These are phyloP conservation scores for Ceratonia siliqua DNA, from an alignment of 306 rosid species.

Conservation along the genomic window DNA sequence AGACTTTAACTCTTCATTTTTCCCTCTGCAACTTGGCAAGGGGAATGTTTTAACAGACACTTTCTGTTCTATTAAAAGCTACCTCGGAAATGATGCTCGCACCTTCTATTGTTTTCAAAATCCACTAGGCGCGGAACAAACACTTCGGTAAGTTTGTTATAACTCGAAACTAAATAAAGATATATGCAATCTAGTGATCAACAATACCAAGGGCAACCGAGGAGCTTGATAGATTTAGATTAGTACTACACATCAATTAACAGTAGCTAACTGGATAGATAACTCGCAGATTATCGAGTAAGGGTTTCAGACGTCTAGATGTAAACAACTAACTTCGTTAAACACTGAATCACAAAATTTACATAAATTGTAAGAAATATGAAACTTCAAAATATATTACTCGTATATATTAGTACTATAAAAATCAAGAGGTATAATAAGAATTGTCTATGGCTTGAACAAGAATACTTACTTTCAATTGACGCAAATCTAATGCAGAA, in stretches of 20 bases:
- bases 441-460: not conserved
- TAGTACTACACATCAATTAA: too few species aligned
- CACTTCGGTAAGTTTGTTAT: not conserved
- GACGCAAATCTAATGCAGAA: constrained; percentile 88
- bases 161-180: not conserved
- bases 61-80: not conserved
- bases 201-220: not conserved
- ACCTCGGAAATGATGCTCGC: not conserved
- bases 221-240: not conserved
- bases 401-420: not conserved
- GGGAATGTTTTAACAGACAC: not conserved
- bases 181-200: not conserved
- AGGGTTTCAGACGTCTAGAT: not conserved
- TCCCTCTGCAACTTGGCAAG: not conserved
- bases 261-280: not conserved
- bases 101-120: not conserved
- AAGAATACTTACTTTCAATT: constrained; percentile 68
- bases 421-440: not conserved
- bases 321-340: not conserved
- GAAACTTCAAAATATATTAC: not conserved
- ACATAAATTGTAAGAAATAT: not conserved
- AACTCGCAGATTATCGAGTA: not conserved
- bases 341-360: not conserved
- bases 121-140: not conserved
- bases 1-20: not conserved